Conservation (phyloP, 257 asterid species). For the Datura wrightii region DNA sequence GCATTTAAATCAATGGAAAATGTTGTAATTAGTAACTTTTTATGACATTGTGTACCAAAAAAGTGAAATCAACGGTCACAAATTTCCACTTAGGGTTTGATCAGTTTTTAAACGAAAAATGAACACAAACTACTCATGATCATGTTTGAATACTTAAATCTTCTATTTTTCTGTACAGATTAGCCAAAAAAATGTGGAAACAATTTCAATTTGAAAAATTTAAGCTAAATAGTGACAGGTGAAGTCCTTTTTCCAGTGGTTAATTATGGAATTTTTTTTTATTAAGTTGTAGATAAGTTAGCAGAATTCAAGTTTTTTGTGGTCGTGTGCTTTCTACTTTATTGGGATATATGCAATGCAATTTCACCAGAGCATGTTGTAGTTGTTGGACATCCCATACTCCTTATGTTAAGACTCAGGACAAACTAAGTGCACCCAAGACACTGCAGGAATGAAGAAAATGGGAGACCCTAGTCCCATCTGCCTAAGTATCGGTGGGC, state of each 20-base stretch:
- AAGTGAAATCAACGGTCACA: not conserved
- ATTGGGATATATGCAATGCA: constrained; percentile 19
- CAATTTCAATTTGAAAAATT: not conserved
- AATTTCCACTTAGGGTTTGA: not conserved
- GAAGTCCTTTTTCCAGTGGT: not conserved
- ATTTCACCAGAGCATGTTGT: constrained; percentile 4
- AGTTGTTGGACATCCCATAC: not conserved
- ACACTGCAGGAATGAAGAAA: not conserved
- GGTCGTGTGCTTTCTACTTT: not conserved
- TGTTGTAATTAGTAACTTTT: not conserved
- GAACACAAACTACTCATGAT: not conserved
- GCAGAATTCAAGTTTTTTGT: not conserved
- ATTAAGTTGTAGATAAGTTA: not conserved
- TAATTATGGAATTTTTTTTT: not conserved
- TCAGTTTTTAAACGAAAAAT: constrained; percentile 12
- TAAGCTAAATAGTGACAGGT: not conserved
- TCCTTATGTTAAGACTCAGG: not conserved
- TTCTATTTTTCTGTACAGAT: not conserved
- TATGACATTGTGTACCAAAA: not conserved
- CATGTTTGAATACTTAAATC: not conserved
- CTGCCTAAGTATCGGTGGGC: not conserved
- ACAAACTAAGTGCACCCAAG: not conserved
- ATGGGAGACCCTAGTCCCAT: not conserved
- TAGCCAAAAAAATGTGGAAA: not conserved
- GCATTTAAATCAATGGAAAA: constrained; percentile 1